Evolutionary conservation across 306 rosid genomes (phyloP), one percentile per base, ranked within the genome.

Genomic region (Dicorynia guianensis): DNA sequence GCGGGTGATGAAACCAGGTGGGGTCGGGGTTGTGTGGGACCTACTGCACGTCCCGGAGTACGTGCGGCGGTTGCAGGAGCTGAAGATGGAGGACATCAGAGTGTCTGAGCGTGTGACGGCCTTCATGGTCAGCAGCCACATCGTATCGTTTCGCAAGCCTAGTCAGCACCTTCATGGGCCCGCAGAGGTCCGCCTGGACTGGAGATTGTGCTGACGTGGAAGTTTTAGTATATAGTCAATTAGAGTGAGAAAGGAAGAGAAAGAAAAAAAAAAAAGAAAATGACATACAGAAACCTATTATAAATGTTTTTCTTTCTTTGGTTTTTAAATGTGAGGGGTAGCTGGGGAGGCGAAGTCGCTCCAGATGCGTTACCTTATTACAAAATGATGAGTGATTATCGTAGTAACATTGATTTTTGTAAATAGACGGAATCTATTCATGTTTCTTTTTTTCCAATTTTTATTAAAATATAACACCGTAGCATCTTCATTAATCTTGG

Each of bases 41-140:
- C 75, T 96, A 1, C 64, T 89, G 77, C 99, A 96, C 85, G 99
- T 89, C 79, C 99, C 97, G 19, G 99, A 96, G 73, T 96, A 96
- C 78, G 96, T 88, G 79, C 65, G 88, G 42, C 50, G 98, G 67
- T 76, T 96, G 46, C 96, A 96, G 72, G 99, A 96, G 71, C 38
- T 96, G 74, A 92, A 89, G 81, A 96, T 96, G 99, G 99, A 96
- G 57, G 97, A 96, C 63, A 87, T 92, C 3, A 71, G 93, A 17
- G 96, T 96, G 40, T 92, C 98, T 0, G 96, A 96, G 82, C 87
- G 89, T 14, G 97, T 92, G 3, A 90, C 99, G 9, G 99, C 99
- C 25, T 96, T 89, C 85, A 90, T 96, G 99, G 96, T 84, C 14
- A 84, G 92, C 68, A 96, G 99, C 81, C 99, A 96, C 87, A 96